Evolutionary conservation across 2,329 filamentous ascomycete genomes (phyloP), one percentile per base, ranked within the genome.

Genomic region (Dothideomycetes sp.): DNA sequence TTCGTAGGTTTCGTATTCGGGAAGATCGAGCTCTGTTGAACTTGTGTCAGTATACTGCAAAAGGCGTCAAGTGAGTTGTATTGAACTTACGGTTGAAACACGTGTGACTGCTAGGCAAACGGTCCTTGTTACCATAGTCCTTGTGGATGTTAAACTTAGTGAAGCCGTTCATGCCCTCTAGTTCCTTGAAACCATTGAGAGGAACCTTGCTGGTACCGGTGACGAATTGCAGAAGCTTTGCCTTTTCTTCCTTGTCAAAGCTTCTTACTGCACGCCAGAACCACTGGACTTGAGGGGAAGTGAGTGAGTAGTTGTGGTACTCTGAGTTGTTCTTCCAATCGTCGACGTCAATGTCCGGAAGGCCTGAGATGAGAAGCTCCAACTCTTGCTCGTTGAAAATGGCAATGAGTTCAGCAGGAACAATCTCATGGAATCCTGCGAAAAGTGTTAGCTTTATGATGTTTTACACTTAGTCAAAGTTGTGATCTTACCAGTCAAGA

Each of bases 311-410:
- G 63, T 96, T 96, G 64, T 96, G 89, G 55, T 98, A 96, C 59
- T 98, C 93, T 2, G 89, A 94, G 64, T 95, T 94, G 65, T 84
- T 87, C 75, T 94, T 95, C 91, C 91, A 98, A 65, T 98, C 91
- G 56, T 98, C 91, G 28, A 96, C 78, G 53, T 98, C 89, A 52
- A 98, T 95, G 57, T 98, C 91, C 1, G 91, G 91, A 37, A 98
- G 73, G 58, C 91, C 91, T 36, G 91, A 98, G 57, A 98, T 98
- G 46, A 98, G 73, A 33, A 98, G 70, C 62, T 98, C 91, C 19
- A 98, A 73, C 64, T 98, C 91, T 61, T 98, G 91, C 62, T 98
- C 91, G 59, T 94, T 95, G 71, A 98, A 98, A 55, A 98, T 98
- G 35, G 87, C 82, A 54, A 98, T 85, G 34, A 98, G 71, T 51